Conservation (phyloP, 2,329 filamentous ascomycete species). For the Sclerotinia minor region DNA sequence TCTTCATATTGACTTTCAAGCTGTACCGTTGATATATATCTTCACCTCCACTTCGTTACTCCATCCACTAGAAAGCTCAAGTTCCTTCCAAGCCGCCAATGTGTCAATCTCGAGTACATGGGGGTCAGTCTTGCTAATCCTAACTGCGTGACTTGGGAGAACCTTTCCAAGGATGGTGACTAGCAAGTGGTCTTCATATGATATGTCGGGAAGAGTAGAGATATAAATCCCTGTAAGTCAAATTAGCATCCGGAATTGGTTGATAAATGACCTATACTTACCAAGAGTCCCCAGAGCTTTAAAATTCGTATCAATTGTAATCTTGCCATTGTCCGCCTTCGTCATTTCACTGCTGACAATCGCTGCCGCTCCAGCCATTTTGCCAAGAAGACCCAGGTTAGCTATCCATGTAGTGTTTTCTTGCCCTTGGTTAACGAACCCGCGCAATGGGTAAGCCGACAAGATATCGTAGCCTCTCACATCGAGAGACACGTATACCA, state of each 20-base stretch:
- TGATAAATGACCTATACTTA: slow-evolving; percentile 42
- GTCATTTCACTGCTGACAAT: slow-evolving; percentile 63
- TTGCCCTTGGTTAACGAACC: slow-evolving; percentile 49
- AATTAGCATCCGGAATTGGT: slow-evolving; percentile 25
- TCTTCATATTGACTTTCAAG: not conserved
- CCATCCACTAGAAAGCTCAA: slow-evolving; percentile 70
- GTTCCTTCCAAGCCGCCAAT: slow-evolving; percentile 72
- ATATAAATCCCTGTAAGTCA: slow-evolving; percentile 67
- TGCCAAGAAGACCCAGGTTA: slow-evolving; percentile 75
- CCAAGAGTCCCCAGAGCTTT: slow-evolving; percentile 79
- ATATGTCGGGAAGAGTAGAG: slow-evolving; percentile 62
- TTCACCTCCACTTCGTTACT: slow-evolving; percentile 74
- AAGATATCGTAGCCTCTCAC: slow-evolving; percentile 77
- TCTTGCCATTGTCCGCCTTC: slow-evolving; percentile 57
- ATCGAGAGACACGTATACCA: slow-evolving; percentile 64
- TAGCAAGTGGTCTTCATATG: slow-evolving; percentile 66
- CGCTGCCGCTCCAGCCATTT: slow-evolving; percentile 87
- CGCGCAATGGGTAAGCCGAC: slow-evolving; percentile 66
- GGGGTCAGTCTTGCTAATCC: slow-evolving; percentile 51
- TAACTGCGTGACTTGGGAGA: slow-evolving; percentile 67
- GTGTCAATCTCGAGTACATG: slow-evolving; percentile 76
- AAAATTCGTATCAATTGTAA: slow-evolving; percentile 66
- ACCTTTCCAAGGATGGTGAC: slow-evolving; percentile 71
- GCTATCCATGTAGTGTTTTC: slow-evolving; percentile 56
- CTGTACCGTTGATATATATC: slow-evolving; percentile 34